Percentiles rank a stretch among this genome's conserved stretches.
Evolutionary conservation across 2,329 filamentous ascomycete genomes (phyloP).

Genomic region (Aspergillus sp.): DNA sequence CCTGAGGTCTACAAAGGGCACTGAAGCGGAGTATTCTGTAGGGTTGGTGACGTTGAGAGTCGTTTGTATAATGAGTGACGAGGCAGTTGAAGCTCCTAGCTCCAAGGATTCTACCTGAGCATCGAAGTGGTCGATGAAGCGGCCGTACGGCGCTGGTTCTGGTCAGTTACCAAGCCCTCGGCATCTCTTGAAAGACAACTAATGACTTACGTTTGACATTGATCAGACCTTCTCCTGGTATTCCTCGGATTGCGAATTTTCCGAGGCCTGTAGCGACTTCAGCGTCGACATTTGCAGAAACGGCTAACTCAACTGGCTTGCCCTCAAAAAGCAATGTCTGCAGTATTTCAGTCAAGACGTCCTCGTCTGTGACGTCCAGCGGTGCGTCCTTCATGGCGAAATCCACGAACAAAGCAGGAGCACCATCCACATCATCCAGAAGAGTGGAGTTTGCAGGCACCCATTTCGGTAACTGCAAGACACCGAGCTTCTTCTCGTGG

Average conservation of each 20-base stretch:
- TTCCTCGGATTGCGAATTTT: constrained; percentile 73
- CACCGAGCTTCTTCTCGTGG: constrained; percentile 72
- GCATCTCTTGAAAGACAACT: constrained; percentile 15
- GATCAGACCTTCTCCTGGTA: constrained; percentile 80
- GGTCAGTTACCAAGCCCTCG: constrained; percentile 23
- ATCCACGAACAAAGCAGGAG: constrained; percentile 67
- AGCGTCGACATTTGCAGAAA: constrained; percentile 80
- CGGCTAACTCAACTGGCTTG: constrained; percentile 66
- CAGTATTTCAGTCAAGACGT: constrained; percentile 78
- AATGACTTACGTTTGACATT: constrained; percentile 85
- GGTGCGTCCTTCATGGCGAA: constrained; percentile 77
- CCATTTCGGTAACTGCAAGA: constrained; percentile 78
- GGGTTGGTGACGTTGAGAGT: constrained; percentile 85
- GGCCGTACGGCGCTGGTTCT: constrained; percentile 58
- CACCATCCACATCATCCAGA: constrained; percentile 58
- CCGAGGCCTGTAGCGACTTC: constrained; percentile 80
- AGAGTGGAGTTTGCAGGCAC: constrained; percentile 79
- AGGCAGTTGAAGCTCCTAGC: constrained; percentile 69
- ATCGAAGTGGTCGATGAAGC: constrained; percentile 50
- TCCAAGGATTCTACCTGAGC: constrained; percentile 70
- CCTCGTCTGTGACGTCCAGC: constrained; percentile 75
- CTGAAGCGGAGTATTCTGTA: constrained; percentile 74
- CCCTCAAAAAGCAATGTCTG: constrained; percentile 74
- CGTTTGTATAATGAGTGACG: constrained; percentile 69
- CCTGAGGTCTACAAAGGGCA: constrained; percentile 80